These are phyloP conservation scores for Alternaria panax DNA, from an alignment of 2,329 filamentous ascomycete species.

Conservation along the genomic window DNA sequence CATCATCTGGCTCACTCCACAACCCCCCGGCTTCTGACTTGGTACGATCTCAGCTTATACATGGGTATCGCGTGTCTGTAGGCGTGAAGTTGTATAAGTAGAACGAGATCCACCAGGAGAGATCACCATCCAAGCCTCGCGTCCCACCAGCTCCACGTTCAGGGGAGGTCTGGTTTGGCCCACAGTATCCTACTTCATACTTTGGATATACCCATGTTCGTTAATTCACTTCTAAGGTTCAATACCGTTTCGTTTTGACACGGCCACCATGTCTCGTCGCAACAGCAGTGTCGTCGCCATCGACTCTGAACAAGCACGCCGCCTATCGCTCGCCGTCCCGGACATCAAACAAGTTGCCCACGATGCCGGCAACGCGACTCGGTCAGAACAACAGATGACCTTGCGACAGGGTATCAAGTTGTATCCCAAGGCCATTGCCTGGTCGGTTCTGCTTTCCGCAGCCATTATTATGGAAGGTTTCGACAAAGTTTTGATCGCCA, in stretches of 20 bases:
- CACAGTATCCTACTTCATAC: conserved; percentile 1
- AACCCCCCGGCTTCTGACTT: conserved; percentile 25
- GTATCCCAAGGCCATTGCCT: conserved; percentile 86
- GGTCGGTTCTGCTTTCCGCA: conserved; percentile 84
- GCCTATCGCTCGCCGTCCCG: conserved; percentile 38
- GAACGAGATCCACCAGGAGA: conserved; percentile 19
- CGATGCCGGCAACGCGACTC: conserved; percentile 49
- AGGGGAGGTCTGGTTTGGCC: conserved; percentile 23
- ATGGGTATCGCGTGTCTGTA: conserved; percentile 19
- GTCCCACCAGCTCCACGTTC: conserved; percentile 25
- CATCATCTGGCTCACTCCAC: conserved; percentile 33
- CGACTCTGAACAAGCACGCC: conserved; percentile 41
- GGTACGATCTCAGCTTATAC: conserved; percentile 21
- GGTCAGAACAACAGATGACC: conserved; percentile 57
- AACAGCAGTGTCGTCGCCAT: conserved; percentile 44
- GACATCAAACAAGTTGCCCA: conserved; percentile 38
- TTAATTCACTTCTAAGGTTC: neutral
- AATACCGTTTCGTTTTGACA: conserved; percentile 6
- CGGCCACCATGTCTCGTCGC: conserved; percentile 39
- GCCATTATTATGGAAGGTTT: conserved; percentile 93
- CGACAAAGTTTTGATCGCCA: conserved; percentile 80
- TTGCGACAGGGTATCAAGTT: conserved; percentile 76
- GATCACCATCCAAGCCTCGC: conserved; percentile 21
- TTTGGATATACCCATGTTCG: conserved; percentile 1
- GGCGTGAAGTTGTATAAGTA: conserved; percentile 32